Percentiles rank a stretch among this genome's conserved stretches.
phyloP scores from a whole-genome alignment of 768 basidiomycete species.

The Boletus sp. region DNA sequence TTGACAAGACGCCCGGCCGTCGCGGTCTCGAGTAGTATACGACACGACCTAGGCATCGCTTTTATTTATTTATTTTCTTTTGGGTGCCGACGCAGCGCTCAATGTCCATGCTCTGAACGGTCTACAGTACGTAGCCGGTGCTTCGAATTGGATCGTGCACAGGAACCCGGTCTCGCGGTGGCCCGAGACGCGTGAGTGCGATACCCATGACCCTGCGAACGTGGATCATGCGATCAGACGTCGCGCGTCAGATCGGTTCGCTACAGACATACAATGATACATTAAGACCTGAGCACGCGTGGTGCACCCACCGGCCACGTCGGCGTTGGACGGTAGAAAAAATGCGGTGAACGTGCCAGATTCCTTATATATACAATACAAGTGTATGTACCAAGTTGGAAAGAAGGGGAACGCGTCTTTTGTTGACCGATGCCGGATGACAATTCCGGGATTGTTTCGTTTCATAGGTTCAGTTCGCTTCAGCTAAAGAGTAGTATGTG shows the following conservation, averaged over 20 bases:
- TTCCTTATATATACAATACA: background rate
- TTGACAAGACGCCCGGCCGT: too few relatives aligned
- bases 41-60: too few relatives aligned
- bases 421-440: too few relatives aligned
- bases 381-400: background rate
- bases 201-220: background rate
- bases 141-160: too few relatives aligned
- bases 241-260: background rate
- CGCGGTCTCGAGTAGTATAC: too few relatives aligned
- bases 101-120: too few relatives aligned
- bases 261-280: background rate
- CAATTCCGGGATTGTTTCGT: background rate
- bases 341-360: background rate
- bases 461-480: background rate
- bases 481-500: background rate
- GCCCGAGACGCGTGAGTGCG: too few relatives aligned
- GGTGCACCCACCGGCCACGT: background rate
- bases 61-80: too few relatives aligned
- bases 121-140: too few relatives aligned
- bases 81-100: too few relatives aligned
- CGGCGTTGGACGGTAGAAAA: background rate
- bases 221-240: background rate
- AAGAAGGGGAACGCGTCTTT: too few relatives aligned
- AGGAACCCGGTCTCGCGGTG: too few relatives aligned
- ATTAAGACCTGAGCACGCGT: background rate